Conservation (phyloP, 352 stramenopile genomes). For the Aphanomyces stellatus region DNA sequence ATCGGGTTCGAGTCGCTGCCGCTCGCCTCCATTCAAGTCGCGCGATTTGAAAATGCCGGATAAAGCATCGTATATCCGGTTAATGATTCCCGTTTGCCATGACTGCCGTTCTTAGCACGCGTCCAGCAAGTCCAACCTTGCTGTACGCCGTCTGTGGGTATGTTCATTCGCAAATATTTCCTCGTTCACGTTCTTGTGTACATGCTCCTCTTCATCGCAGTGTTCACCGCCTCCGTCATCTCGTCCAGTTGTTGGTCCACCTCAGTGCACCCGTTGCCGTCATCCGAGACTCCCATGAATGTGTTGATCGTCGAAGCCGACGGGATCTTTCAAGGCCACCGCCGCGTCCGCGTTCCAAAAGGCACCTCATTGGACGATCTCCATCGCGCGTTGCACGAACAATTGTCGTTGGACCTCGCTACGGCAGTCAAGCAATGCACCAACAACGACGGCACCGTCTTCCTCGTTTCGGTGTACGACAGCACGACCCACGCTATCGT, state of each 20-base stretch:
- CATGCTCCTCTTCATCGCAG: background rate
- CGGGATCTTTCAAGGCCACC: slow-evolving; percentile 12
- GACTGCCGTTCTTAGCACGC: too few species aligned
- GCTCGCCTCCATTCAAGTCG: slow-evolving; percentile 17
- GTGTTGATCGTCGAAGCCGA: slow-evolving; percentile 19
- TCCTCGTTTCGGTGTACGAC: too few species aligned
- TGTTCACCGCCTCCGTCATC: too few species aligned
- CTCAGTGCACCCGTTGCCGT: background rate
- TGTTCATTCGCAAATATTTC: background rate
- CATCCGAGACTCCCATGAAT: background rate
- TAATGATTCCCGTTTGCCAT: too few species aligned
- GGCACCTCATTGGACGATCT: background rate
- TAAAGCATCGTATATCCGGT: slow-evolving; percentile 4
- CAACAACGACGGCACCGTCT: background rate
- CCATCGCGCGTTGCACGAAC: background rate
- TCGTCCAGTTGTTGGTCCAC: background rate
- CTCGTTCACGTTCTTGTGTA: background rate
- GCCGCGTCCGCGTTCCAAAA: slow-evolving; percentile 10
- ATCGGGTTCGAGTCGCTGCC: background rate
- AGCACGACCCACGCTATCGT: background rate
- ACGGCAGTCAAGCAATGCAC: background rate
- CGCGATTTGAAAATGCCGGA: background rate
- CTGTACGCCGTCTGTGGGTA: too few species aligned
- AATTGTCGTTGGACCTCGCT: background rate
- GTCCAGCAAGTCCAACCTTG: too few species aligned